Evolutionary conservation across 169 alveolate species (phyloP), one percentile per base, ranked within the genome.

Genomic region (Neospora caninum): DNA sequence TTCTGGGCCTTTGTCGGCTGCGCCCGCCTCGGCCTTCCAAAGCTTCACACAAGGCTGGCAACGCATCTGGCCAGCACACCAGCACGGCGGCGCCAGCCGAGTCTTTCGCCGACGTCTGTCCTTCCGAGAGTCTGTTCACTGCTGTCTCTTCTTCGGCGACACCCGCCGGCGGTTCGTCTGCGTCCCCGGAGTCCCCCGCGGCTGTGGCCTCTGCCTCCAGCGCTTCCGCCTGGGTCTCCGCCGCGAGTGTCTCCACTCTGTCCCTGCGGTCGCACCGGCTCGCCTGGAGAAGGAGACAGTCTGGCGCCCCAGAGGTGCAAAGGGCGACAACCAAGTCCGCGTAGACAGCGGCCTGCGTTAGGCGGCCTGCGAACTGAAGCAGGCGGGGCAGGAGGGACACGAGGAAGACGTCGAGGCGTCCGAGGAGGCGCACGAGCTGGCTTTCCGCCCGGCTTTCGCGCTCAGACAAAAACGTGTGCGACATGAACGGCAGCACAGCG

Each of bases 61-160:
- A 42, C n/a, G 67, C 54, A 29, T 82, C 89, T 38, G 89, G 89
- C 89, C 89, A 41, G 38, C 89, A 82, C 20, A 82, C 39, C 89
- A 82, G 89, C 69, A 82, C 89, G 31, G 42, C 89, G 16, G n/a
- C 22, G 41, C 27, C 53, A 7, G 6, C 86, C 39, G 42, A 13
- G 83, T n/a, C 83, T 22, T n/a, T 70, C 34, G 49, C 38, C 13
- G 84, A 0, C 1, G 18, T 31, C 84, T 13, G 43, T 36, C n/a
- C 18, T 36, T 73, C 27, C 20, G 39, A 34, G 84, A 67, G 54
- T 13, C 36, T 42, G 36, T 36, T 42, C 67, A 6, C 10, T 38
- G n/a, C 39, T 38, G 54, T 39, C 6, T 82, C 39, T 67, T 82
- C 67, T 67, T 13, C 43, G 20, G 49, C 7, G 41, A 18, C 54